Base-by-base conservation (phyloP, 306 rosid species). In the Begonia fuchsioides region DNA sequence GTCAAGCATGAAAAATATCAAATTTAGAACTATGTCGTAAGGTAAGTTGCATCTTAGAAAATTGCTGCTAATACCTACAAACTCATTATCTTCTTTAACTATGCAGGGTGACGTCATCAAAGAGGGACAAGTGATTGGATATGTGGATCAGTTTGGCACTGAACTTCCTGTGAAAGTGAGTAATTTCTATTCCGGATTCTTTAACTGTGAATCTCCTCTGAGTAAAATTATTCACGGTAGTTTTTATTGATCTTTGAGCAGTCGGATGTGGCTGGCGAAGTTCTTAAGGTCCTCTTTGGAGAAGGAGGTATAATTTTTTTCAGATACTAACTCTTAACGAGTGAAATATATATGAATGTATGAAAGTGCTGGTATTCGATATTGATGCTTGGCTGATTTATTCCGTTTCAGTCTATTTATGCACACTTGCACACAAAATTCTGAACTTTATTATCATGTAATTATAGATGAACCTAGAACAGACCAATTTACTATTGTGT, bases 61-160 rank as follows among this genome's bases (percentile, higher is more conserved):
- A 26, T 26, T 26, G 35, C 35, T 8, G 7, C 35, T 26, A 26
- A 26, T 26, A 26, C 35, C 35, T 26, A 26, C 7, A 26, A 26
- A 4, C 7, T 26, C 3, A 26, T 26, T 26, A 8, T 8, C 35
- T 26, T 26, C 35, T 8, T 26, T 26, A 26, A 26, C 35, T 26
- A 2, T 26, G 43, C 77, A 88, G 98, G 94, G 95, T 50, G 88
- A 75, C 70, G 10, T 79, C 15, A 86, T 92, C 63, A 86, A 73
- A 71, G 81, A 79, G 77, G 96, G 96, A 50, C 96, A 92, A 59
- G 86, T 82, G 51, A 62, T 92, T 40, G 96, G 96, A 68, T 92
- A 86, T 51, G 71, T 86, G 72, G 93, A 92, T 53, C 98, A 86
- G 73, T 80, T 92, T 68, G 86, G 83, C 57, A 55, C 94, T 47